A percentile compares a stretch with the other conserved stretches of the same genome.
These are phyloP conservation scores for Spergularia marina DNA, from an alignment of 148 eudicot species.

Conservation along the genomic window DNA sequence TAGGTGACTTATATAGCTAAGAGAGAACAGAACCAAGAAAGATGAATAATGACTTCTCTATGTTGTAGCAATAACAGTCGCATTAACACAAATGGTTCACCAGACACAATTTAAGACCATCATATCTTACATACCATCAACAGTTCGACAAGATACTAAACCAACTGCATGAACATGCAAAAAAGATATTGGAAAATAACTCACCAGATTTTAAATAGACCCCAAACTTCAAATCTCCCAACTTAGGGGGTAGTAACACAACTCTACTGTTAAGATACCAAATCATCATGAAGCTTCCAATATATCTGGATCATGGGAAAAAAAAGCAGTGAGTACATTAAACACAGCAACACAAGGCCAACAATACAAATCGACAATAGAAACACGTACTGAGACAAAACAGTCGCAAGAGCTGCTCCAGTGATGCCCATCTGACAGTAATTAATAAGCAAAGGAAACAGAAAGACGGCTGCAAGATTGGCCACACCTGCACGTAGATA, in stretches of 20 bases:
- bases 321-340: not conserved
- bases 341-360: not conserved
- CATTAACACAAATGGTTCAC: no score
- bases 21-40: not conserved
- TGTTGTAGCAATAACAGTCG: no score
- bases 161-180: no score
- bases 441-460: constrained; percentile 75
- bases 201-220: constrained; percentile 84
- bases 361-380: constrained; percentile 2
- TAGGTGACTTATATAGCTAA: not conserved
- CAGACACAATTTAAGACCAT: not conserved
- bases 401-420: constrained; percentile 92
- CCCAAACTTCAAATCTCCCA: constrained; percentile 68
- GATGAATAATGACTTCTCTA: not conserved
- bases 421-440: constrained; percentile 62
- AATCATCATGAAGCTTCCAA: constrained; percentile 65
- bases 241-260: constrained; percentile 71
- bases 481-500: constrained; percentile 61
- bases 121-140: not conserved
- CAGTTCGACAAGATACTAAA: no score
- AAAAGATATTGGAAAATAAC: no score
- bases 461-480: constrained; percentile 66
- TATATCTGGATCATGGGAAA: constrained; percentile 48
- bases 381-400: constrained; percentile 77
- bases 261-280: constrained; percentile 69